Evolutionary conservation across 257 asterid species (phyloP).

Genomic region (Salvia splendens): DNA sequence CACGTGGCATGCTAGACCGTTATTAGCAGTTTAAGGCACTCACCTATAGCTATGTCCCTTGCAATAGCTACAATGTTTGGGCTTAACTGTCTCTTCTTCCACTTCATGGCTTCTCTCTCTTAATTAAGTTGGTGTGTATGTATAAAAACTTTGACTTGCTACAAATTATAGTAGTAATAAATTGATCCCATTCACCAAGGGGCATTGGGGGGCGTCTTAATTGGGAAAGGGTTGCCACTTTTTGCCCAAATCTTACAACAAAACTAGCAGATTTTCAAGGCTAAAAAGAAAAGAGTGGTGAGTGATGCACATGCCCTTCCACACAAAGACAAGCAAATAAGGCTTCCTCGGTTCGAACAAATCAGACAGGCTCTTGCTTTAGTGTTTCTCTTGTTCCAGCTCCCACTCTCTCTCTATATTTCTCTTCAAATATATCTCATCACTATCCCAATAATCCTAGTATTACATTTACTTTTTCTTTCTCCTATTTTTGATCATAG

Average conservation of each 20-base stretch:
- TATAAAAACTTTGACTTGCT: constrained; percentile 24
- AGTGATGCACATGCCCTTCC: constrained; percentile 46
- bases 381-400: constrained; percentile 41
- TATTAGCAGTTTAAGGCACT: constrained; percentile 43
- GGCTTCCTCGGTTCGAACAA: constrained; percentile 59
- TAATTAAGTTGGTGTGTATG: not conserved
- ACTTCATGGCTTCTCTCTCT: not conserved
- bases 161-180: not conserved
- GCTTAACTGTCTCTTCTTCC: constrained; percentile 37
- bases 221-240: constrained; percentile 45
- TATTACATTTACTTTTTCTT: not conserved
- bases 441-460: not conserved
- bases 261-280: constrained; percentile 36
- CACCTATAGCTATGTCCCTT: constrained; percentile 37
- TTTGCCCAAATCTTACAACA: constrained; percentile 29
- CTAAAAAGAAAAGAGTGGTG: constrained; percentile 12
- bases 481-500: too few species aligned
- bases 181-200: constrained; percentile 24
- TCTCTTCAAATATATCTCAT: constrained; percentile 5
- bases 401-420: not conserved
- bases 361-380: constrained; percentile 70
- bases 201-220: constrained; percentile 33
- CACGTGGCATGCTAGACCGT: constrained; percentile 54
- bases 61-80: constrained; percentile 41
- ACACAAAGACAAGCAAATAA: constrained; percentile 52